Evolutionary conservation across 768 basidiomycete genomes (phyloP).

Genomic region (Chlorophyllum brunneum): DNA sequence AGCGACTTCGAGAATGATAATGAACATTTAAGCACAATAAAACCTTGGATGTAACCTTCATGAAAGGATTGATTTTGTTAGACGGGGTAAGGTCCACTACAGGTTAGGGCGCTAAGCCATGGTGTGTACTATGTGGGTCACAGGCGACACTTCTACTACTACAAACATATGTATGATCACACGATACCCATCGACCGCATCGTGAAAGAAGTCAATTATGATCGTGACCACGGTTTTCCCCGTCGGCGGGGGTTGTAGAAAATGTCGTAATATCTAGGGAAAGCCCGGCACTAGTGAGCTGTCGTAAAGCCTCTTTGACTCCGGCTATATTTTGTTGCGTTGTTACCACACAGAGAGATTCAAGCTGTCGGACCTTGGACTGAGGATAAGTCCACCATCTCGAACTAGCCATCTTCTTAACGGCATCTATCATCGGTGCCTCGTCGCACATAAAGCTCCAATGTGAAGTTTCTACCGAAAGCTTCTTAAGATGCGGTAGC

Average conservation of each 20-base stretch:
- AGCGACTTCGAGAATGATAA: too few species aligned
- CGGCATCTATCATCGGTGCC: background rate
- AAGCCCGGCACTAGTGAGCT: background rate
- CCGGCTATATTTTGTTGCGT: background rate
- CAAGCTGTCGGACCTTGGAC: background rate
- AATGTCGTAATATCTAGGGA: too few species aligned
- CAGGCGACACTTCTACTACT: too few species aligned
- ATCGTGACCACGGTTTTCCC: background rate
- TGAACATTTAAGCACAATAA: too few species aligned
- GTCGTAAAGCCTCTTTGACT: background rate
- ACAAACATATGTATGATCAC: too few species aligned
- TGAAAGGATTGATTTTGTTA: too few species aligned
- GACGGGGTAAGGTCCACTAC: too few species aligned
- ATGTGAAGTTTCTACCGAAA: background rate
- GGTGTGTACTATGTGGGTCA: too few species aligned
- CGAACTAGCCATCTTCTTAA: background rate
- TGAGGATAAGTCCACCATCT: constrained; percentile 1
- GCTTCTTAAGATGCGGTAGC: background rate
- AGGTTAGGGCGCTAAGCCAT: too few species aligned
- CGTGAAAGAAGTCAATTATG: too few species aligned
- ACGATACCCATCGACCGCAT: too few species aligned
- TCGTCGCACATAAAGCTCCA: background rate
- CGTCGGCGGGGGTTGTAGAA: background rate
- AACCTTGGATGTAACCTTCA: too few species aligned
- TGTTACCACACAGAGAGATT: background rate